Percentiles rank a stretch among this genome's conserved stretches.
phyloP scores from a whole-genome alignment of 495 filamentous ascomycete species.

The Zalerion maritima region DNA sequence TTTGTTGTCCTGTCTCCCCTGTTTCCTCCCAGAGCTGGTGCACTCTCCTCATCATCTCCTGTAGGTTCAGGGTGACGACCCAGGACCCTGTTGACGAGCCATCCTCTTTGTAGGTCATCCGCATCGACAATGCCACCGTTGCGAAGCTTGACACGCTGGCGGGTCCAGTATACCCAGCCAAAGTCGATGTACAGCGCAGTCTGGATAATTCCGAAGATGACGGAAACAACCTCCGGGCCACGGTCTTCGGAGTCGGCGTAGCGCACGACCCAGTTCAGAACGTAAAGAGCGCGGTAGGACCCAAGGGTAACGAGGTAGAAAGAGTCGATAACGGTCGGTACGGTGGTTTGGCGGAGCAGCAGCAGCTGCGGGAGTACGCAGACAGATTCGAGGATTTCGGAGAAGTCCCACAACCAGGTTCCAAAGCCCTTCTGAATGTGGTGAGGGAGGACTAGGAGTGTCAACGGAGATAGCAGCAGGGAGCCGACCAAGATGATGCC shows the following conservation, averaged over 20 bases:
- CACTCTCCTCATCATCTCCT: conserved; percentile 33
- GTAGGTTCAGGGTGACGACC: conserved; percentile 25
- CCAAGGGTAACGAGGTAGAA: conserved; percentile 85
- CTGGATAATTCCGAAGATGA: conserved; percentile 80
- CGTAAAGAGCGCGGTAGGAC: conserved; percentile 79
- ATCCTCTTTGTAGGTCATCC: conserved; percentile 73
- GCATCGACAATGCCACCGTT: conserved; percentile 85
- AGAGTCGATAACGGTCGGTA: conserved; percentile 90
- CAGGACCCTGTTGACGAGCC: conserved; percentile 46
- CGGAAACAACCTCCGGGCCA: conserved; percentile 53
- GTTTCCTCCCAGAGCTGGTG: conserved; percentile 24
- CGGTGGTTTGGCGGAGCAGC: conserved; percentile 80
- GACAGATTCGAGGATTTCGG: conserved; percentile 77
- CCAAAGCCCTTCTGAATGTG: conserved; percentile 1
- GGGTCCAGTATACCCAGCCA: conserved; percentile 88
- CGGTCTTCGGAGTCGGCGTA: conserved; percentile 37
- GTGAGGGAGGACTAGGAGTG: conserved; percentile 1
- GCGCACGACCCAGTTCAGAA: conserved; percentile 79
- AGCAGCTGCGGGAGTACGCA: conserved; percentile 84
- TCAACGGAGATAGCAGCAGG: conserved; percentile 46
- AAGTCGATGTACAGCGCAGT: conserved; percentile 89
- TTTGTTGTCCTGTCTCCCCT: conserved; percentile 10
- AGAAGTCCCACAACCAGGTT: conserved; percentile 63
- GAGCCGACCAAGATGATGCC: conserved; percentile 45
- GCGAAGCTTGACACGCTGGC: conserved; percentile 87